Conservation (phyloP, 2,329 filamentous ascomycete species). For the Biscogniauxia sp. region DNA sequence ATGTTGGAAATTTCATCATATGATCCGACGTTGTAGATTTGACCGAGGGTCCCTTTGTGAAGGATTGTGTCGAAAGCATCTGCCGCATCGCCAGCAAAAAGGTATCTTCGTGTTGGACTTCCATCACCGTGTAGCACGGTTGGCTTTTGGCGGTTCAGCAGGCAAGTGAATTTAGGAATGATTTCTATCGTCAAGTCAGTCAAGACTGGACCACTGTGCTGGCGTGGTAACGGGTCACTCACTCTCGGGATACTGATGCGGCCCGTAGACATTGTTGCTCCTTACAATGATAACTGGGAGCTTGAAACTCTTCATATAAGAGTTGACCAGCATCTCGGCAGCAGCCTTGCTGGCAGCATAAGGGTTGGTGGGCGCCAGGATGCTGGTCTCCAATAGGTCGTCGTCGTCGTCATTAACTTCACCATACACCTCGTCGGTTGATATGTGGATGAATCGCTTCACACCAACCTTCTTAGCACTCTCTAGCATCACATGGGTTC, state of each 20-base stretch:
- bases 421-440: constrained; percentile 83
- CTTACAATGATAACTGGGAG: constrained; percentile 76
- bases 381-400: constrained; percentile 69
- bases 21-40: constrained; percentile 81
- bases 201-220: not conserved
- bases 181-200: constrained; percentile 57
- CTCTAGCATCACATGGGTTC: constrained; percentile 80
- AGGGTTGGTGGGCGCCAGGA: constrained; percentile 76
- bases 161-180: constrained; percentile 76
- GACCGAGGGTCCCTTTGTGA: constrained; percentile 70
- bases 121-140: constrained; percentile 77
- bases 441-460: constrained; percentile 75
- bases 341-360: constrained; percentile 80
- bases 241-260: constrained; percentile 83
- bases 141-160: constrained; percentile 64
- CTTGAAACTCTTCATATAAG: constrained; percentile 81
- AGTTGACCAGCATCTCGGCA: constrained; percentile 82
- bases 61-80: constrained; percentile 83
- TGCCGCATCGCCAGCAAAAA: constrained; percentile 76
- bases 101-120: constrained; percentile 69
- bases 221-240: constrained; percentile 33
- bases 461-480: constrained; percentile 70
- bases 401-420: constrained; percentile 72
- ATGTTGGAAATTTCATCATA: constrained; percentile 75
- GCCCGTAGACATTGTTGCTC: constrained; percentile 83